phyloP scores from a whole-genome alignment of 352 stramenopile genomes.

The Phytopythium mirpurense region DNA sequence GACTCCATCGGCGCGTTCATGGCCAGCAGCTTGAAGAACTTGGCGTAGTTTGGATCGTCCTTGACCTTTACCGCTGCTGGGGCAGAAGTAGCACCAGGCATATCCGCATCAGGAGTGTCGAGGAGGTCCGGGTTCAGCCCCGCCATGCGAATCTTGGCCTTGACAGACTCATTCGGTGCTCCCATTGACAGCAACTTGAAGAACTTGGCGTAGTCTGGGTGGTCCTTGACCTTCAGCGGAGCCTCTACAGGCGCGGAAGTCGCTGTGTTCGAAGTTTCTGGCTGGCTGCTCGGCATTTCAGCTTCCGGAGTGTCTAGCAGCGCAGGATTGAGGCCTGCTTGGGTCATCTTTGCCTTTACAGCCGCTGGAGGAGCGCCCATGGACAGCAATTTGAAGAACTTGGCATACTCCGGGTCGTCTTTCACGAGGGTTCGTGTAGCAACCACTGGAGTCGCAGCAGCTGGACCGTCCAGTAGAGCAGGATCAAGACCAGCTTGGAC shows the following conservation, averaged over 20 bases:
- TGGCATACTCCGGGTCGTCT: slow-evolving; percentile 48
- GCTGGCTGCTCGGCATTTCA: slow-evolving; percentile 17
- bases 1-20: slow-evolving; percentile 54
- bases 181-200: slow-evolving; percentile 70
- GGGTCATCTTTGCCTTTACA: slow-evolving; percentile 57
- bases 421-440: slow-evolving; percentile 46
- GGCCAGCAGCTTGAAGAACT: slow-evolving; percentile 67
- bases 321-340: slow-evolving; percentile 83
- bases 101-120: slow-evolving; percentile 58
- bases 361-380: slow-evolving; percentile 50
- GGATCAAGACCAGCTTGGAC: slow-evolving; percentile 55
- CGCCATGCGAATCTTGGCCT: slow-evolving; percentile 53
- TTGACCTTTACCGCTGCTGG: slow-evolving; percentile 38
- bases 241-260: no score
- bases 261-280: neutral
- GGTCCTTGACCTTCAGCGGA: slow-evolving; percentile 37
- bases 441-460: neutral
- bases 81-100: slow-evolving; percentile 13
- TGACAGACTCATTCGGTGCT: slow-evolving; percentile 43
- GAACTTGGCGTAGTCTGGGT: slow-evolving; percentile 53
- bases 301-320: slow-evolving; percentile 62
- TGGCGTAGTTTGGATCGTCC: slow-evolving; percentile 57
- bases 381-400: slow-evolving; percentile 63
- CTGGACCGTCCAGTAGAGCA: slow-evolving; percentile 30
- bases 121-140: slow-evolving; percentile 49